Evolutionary conservation across 75 land plant species (phyloP).

Genomic region (Chamaecyparis obtusa): DNA sequence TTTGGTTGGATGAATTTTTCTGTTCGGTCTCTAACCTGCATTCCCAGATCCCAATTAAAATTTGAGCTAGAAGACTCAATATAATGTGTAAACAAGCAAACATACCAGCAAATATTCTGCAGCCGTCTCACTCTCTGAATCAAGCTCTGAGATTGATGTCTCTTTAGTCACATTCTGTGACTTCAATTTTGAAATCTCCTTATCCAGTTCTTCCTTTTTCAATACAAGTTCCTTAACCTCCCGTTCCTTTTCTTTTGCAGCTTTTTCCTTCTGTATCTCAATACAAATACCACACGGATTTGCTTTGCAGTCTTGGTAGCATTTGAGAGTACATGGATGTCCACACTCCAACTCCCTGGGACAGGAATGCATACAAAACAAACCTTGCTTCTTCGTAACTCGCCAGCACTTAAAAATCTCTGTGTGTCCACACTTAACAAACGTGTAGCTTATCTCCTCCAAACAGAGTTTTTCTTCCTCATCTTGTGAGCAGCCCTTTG

Average conservation of each 20-base stretch:
- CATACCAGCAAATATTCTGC: not conserved
- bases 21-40: conserved; percentile 10
- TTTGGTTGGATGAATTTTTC: conserved; percentile 18
- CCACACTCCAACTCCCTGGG: not conserved
- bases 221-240: not conserved
- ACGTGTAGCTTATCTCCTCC: not conserved
- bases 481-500: not conserved
- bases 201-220: not conserved
- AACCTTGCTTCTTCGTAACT: not conserved
- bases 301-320: not conserved
- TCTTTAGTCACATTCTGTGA: not conserved
- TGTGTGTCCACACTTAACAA: not conserved
- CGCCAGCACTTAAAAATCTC: not conserved
- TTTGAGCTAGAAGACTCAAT: not conserved
- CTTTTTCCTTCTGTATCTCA: not conserved
- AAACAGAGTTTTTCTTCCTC: not conserved
- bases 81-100: not conserved
- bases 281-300: not conserved
- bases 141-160: not conserved
- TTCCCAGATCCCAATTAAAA: not conserved
- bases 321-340: not conserved
- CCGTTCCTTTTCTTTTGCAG: not conserved
- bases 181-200: conserved; percentile 1
- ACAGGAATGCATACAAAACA: not conserved
- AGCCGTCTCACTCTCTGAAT: not conserved